Base-by-base conservation (phyloP, 1,284 basidiomycete genomes). In the Malassezia equina region DNA sequence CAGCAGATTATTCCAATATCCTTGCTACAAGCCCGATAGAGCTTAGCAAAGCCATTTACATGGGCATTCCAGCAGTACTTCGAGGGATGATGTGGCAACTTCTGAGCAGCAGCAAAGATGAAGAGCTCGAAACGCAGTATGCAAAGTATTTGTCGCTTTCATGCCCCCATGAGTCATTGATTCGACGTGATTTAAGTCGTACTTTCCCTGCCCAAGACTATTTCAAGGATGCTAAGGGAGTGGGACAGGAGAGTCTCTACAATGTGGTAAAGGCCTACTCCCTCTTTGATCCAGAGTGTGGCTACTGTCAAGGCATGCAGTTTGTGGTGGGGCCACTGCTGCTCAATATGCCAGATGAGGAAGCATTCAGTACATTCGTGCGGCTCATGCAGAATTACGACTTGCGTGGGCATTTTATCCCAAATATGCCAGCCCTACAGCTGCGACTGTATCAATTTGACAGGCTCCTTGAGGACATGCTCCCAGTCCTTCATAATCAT, bases 1-100 rank as follows among this genome's bases (percentile, higher is more conserved):
- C n/a, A 21, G 21, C 23, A 46, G 59, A 48, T 62, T 51, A 61
- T 25, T 41, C 17, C 39, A 55, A 43, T 17, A 49, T 51, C 8
- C 43, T 58, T 3, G 77, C 60, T 58, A 65, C 48, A 53, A 65
- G 47, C 44, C 71, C 71, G 0, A 58, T 63, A 0, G 81, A 86
- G 56, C 79, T 99, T 17, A 88, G 88, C 6, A 80, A 81, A 62
- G 93, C 90, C 0, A 98, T 99, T 56, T 90, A 94, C 67, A 81
- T 80, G 53, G 93, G 93, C 1, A 90, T 99, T 29, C 94, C 91
- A 1, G 79, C 83, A 32, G 81, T 84, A 0, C 75, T 90, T 34
- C 82, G 91, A 43, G 91, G 91, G 21, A 91, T 95, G 84, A 85
- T 94, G 77, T 98, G 93, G 93, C 93, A 98, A 75, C 81, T 96